Base-by-base conservation (phyloP, 768 basidiomycete species). In the Baorangia bicolor region DNA sequence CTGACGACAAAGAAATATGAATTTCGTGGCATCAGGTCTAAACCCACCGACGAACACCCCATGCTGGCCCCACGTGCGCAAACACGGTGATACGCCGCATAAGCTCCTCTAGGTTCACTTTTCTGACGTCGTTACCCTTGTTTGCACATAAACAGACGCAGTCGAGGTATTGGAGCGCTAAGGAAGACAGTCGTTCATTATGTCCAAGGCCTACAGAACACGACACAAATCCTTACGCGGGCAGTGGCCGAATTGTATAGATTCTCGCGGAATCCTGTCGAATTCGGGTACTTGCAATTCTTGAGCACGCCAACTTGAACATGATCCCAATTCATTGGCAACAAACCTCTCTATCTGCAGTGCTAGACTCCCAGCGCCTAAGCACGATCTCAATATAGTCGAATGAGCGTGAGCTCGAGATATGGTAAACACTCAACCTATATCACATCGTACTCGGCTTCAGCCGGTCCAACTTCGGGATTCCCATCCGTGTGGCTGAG, bases 11-110 rank as follows among this genome's bases (percentile, higher is more conserved):
- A 30, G n/a, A 33, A 30, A 66, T 70, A 93, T 92, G 72, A 89
- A 90, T 77, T 85, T 81, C n/a, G 91, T 86, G 5, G 94, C 94
- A 61, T 99, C 95, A 5, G 85, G 76, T 58, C 90, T 80, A 65
- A 96, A 90, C 11, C 92, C 93, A n/a, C 96, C 96, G 3, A 98
- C 88, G 18, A 99, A 82, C 69, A 92, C 91, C 90, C 92, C 95
- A 98, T 16, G 81, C 88, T 7, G 87, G 84, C 1, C 89, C 89
- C 4, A 83, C 78, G 64, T 90, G 90, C 7, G 88, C 86, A 39
- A 88, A 74, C 2, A 92, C 87, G 62, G 93, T 87, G 57, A 92
- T 88, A 40, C 89, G 79, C 43, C 91, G 76, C 1, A 84, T 84
- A 23, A 91, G 81, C 43, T 92, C 89, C 67, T 91, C 86, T 37